These are phyloP conservation scores for Scleroderma bovista DNA, from an alignment of 768 basidiomycete genomes.

Conservation along the genomic window DNA sequence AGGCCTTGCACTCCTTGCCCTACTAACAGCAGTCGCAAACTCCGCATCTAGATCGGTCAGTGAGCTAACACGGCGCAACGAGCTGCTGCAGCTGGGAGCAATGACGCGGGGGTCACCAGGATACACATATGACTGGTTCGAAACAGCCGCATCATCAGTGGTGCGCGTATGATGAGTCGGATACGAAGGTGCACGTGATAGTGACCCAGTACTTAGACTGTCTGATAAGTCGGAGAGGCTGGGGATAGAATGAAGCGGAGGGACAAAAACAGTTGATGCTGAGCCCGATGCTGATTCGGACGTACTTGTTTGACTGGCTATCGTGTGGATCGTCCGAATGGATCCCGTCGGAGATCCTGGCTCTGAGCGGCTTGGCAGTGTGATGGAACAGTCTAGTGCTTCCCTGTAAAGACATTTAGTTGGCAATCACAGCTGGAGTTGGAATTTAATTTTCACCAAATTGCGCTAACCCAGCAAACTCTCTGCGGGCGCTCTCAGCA, in stretches of 20 bases:
- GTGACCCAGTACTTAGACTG: too few relatives aligned
- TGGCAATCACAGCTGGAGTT: neutral
- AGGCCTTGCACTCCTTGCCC: conserved; percentile 36
- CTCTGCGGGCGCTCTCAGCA: conserved; percentile 82
- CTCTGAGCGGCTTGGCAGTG: too few relatives aligned
- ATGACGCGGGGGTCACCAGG: conserved; percentile 72
- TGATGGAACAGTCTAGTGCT: conserved; percentile 59
- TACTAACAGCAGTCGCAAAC: conserved; percentile 40
- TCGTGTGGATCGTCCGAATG: conserved; percentile 64
- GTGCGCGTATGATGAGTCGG: too few relatives aligned
- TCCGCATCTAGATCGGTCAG: conserved; percentile 72
- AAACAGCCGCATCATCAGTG: conserved; percentile 72
- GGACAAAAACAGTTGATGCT: too few relatives aligned
- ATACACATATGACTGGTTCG: conserved; percentile 60
- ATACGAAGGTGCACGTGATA: too few relatives aligned
- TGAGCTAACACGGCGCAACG: too few relatives aligned
- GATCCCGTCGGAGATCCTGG: conserved; percentile 47
- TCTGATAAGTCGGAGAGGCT: too few relatives aligned
- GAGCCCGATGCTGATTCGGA: conserved; percentile 39
- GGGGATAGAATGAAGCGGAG: too few relatives aligned
- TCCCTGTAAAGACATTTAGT: conserved; percentile 48
- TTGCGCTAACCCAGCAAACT: conserved; percentile 85
- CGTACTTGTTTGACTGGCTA: conserved; percentile 38
- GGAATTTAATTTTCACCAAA: conserved; percentile 58
- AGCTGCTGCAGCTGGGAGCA: conserved; percentile 56